Evolutionary conservation across 2,329 filamentous ascomycete species (phyloP).

Genomic region (Fusarium sp.): DNA sequence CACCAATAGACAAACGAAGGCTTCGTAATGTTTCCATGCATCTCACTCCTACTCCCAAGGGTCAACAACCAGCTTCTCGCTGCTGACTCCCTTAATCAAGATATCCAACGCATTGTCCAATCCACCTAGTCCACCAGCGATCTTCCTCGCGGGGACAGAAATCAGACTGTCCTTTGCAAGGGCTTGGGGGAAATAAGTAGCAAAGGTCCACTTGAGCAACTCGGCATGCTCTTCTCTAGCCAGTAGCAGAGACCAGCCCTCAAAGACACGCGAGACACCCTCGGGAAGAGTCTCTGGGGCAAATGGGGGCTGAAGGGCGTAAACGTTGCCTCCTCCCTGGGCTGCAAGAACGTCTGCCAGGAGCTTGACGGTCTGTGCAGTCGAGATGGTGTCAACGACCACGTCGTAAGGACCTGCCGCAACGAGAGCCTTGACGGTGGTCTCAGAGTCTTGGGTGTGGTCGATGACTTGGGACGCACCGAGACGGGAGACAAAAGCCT

Average conservation of each 20-base stretch:
- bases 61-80: constrained; percentile 36
- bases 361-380: constrained; percentile 25
- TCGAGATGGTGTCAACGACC: constrained; percentile 31
- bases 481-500: constrained; percentile 23
- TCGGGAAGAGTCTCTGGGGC: constrained; percentile 21
- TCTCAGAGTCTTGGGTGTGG: constrained; percentile 8
- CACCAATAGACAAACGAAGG: not conserved
- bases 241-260: constrained; percentile 34
- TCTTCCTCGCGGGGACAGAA: constrained; percentile 22
- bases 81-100: constrained; percentile 28
- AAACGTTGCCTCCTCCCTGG: constrained; percentile 25
- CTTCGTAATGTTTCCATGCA: not conserved
- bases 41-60: constrained; percentile 7
- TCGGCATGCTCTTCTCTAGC: constrained; percentile 27
- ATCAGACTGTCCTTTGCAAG: constrained; percentile 17
- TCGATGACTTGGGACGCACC: constrained; percentile 23
- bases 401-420: constrained; percentile 26
- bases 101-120: constrained; percentile 26
- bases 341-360: constrained; percentile 23
- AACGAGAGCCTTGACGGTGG: constrained; percentile 3
- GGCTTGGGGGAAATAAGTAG: constrained; percentile 27
- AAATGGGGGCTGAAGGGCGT: constrained; percentile 32
- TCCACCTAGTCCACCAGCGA: constrained; percentile 27
- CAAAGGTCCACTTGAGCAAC: constrained; percentile 29
- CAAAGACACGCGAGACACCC: constrained; percentile 30